phyloP scores from a whole-genome alignment of 2,329 filamentous ascomycete genomes.

The Kalmusia sp. region DNA sequence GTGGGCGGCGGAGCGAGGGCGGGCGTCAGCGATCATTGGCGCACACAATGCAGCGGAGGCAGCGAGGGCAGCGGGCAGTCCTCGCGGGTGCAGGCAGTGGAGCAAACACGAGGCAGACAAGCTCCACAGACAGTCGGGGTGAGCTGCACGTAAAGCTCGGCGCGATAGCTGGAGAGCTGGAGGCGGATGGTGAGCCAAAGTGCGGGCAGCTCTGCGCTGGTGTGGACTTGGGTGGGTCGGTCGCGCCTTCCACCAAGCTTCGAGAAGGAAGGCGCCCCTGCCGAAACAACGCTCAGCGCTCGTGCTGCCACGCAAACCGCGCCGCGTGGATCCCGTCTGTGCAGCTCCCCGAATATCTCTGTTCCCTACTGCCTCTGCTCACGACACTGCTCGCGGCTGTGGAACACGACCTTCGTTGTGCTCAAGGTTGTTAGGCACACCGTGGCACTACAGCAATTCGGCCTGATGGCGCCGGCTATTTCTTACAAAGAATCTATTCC shows the following conservation, averaged over 20 bases:
- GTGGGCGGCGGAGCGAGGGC: neutral
- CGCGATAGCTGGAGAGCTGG: neutral
- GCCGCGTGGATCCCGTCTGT: neutral
- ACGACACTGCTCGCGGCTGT: neutral
- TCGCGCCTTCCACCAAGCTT: constrained; percentile 14
- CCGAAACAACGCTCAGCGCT: constrained; percentile 10
- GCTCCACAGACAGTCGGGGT: neutral
- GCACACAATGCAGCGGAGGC: neutral
- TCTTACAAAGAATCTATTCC: neutral
- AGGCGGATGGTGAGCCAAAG: neutral
- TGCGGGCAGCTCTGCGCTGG: constrained; percentile 1
- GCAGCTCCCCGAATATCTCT: neutral
- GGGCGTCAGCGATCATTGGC: constrained; percentile 17
- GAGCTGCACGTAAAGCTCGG: constrained; percentile 3
- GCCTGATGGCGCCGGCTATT: neutral
- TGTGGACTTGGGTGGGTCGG: constrained; percentile 1
- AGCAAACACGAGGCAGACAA: constrained; percentile 4
- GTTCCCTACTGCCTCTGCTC: neutral
- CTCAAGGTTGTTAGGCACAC: too few species aligned
- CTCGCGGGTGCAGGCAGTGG: neutral
- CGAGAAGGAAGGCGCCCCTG: constrained; percentile 12
- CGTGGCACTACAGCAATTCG: too few species aligned
- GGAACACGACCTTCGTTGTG: too few species aligned
- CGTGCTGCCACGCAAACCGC: neutral
- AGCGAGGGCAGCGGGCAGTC: neutral